phyloP scores from a whole-genome alignment of 768 basidiomycete genomes.

The Tricholomella constricta region DNA sequence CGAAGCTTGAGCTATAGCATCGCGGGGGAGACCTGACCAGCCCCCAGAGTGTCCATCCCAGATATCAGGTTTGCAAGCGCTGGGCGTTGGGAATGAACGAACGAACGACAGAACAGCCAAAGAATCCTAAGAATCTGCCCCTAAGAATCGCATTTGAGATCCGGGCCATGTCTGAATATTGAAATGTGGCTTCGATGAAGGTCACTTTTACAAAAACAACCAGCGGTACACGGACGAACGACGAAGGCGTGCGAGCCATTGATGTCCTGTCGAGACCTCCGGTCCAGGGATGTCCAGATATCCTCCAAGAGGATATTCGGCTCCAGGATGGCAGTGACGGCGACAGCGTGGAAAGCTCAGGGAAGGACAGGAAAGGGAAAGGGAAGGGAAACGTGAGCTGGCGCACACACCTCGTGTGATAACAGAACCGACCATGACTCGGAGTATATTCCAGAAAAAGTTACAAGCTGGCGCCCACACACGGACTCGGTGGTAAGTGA shows the following conservation, averaged over 20 bases:
- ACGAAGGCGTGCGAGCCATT: constrained; percentile 1
- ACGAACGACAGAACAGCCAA: no score
- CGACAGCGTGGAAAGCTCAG: no score
- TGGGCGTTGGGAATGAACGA: no score
- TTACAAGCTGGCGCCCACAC: constrained; percentile 51
- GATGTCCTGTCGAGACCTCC: constrained; percentile 23
- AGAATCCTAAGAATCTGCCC: no score
- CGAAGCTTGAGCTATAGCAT: no score
- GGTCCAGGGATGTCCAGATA: constrained; percentile 38
- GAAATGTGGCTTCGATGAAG: no score
- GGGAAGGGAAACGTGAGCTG: constrained; percentile 27
- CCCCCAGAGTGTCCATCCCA: no score
- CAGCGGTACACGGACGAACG: not conserved
- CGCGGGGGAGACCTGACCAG: no score
- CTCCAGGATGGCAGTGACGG: not conserved
- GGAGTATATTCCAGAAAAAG: constrained; percentile 47
- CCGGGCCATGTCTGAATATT: no score
- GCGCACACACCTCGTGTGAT: constrained; percentile 40
- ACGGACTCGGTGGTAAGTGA: constrained; percentile 51
- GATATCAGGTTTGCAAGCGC: no score
- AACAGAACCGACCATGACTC: constrained; percentile 42
- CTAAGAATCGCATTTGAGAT: no score
- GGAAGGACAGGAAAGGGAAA: constrained; percentile 30
- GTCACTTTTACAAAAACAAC: no score
- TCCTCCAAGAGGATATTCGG: constrained; percentile 13